phyloP scores from a whole-genome alignment of 257 asterid species.

The Solanum medicagineum region DNA sequence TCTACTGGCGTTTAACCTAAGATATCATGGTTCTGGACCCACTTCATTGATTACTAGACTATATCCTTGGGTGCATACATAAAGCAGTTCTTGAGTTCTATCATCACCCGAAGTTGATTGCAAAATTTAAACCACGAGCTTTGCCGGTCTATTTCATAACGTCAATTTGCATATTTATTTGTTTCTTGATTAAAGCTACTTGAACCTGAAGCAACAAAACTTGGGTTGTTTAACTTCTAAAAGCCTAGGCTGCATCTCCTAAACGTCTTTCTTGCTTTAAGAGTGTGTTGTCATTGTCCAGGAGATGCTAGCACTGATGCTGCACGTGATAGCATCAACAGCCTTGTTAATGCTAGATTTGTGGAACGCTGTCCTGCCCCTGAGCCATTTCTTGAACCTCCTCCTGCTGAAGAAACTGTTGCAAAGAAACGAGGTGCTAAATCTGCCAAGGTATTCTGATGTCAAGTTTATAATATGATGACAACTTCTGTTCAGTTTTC shows the following conservation, averaged over 20 bases:
- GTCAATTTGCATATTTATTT: not conserved
- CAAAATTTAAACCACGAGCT: not conserved
- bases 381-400: constrained; percentile 58
- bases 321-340: constrained; percentile 37
- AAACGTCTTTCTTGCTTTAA: not conserved
- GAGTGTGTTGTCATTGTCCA: constrained; percentile 13
- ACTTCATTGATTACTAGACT: not conserved
- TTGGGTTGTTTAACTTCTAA: not conserved
- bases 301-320: constrained; percentile 31
- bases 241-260: not conserved
- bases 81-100: not conserved
- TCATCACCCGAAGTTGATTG: not conserved
- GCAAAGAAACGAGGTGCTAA: constrained; percentile 38
- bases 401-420: constrained; percentile 36
- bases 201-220: not conserved
- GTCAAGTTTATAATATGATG: not conserved
- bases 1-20: not conserved
- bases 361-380: constrained; percentile 91
- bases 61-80: not conserved
- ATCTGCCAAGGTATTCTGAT: constrained; percentile 37
- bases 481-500: not conserved
- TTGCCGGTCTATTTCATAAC: not conserved
- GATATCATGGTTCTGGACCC: not conserved
- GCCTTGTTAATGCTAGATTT: constrained; percentile 53
- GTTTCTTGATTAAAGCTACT: not conserved